Evolutionary conservation across 2,329 filamentous ascomycete genomes (phyloP).

Genomic region (Emmonsia crescens): DNA sequence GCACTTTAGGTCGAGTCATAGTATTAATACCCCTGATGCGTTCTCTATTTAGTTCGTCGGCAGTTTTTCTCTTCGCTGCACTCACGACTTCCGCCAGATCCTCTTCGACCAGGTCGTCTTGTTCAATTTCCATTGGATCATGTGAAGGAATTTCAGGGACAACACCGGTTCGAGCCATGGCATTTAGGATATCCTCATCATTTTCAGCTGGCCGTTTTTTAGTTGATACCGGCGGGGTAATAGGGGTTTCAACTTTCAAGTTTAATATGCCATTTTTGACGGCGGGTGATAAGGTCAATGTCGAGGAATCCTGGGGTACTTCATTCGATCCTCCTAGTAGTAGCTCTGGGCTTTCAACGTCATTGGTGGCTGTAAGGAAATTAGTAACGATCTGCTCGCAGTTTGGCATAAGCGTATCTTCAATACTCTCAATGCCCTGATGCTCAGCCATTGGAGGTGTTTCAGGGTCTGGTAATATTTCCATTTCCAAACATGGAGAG

Average conservation of each 20-base stretch:
- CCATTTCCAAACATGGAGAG: conserved; percentile 27
- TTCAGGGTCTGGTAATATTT: conserved; percentile 27
- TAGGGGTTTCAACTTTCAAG: conserved; percentile 37
- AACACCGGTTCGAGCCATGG: background rate
- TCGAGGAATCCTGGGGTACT: background rate
- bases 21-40: conserved; percentile 37
- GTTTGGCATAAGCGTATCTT: conserved; percentile 5
- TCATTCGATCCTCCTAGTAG: background rate
- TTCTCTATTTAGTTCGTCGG: conserved; percentile 32
- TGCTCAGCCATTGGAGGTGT: conserved; percentile 25
- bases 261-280: conserved; percentile 18
- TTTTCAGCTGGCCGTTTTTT: background rate
- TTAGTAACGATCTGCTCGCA: background rate
- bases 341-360: conserved; percentile 7
- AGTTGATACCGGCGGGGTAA: conserved; percentile 31
- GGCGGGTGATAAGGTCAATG: background rate
- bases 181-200: conserved; percentile 6
- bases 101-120: conserved; percentile 25
- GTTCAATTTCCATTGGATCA: conserved; percentile 23
- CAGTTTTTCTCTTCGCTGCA: conserved; percentile 19
- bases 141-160: conserved; percentile 27
- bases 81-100: conserved; percentile 26
- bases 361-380: background rate
- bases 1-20: conserved; percentile 39
- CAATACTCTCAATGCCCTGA: conserved; percentile 23